phyloP scores from a whole-genome alignment of 371 early-diverging fungal species.

The Coemansia sp. region DNA sequence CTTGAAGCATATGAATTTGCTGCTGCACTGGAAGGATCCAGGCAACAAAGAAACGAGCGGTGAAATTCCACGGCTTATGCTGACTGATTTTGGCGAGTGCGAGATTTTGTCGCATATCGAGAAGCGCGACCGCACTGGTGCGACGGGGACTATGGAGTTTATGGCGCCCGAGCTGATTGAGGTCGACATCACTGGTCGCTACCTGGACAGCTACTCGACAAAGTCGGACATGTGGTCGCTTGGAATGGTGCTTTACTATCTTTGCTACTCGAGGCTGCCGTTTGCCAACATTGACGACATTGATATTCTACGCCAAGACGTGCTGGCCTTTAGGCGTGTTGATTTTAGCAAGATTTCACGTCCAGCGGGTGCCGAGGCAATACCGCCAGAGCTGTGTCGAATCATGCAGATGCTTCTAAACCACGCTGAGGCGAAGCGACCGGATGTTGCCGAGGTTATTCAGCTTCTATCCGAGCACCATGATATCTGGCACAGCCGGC shows the following conservation, averaged over 20 bases:
- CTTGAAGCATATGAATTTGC: conserved; percentile 87
- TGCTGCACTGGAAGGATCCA: conserved; percentile 64
- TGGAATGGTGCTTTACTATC: conserved; percentile 88
- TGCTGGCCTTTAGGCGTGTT: conserved; percentile 54
- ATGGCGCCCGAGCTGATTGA: conserved; percentile 84
- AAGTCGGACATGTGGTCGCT: conserved; percentile 94
- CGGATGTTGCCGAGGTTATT: conserved; percentile 66
- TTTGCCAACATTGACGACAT: conserved; percentile 85
- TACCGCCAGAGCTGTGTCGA: conserved; percentile 61
- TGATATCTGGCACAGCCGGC: conserved; percentile 32
- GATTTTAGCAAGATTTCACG: conserved; percentile 43
- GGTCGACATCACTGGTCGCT: conserved; percentile 62
- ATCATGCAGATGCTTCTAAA: conserved; percentile 62
- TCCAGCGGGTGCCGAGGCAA: conserved; percentile 40
- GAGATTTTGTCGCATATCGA: conserved; percentile 59
- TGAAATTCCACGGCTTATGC: conserved; percentile 70
- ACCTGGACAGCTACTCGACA: conserved; percentile 71
- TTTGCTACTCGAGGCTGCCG: conserved; percentile 83
- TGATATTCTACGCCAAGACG: conserved; percentile 75
- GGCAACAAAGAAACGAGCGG: conserved; percentile 29
- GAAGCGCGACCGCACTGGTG: conserved; percentile 78
- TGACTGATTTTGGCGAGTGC: conserved; percentile 97
- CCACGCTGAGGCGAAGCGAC: conserved; percentile 61
- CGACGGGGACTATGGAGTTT: conserved; percentile 94
- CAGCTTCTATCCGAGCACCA: conserved; percentile 21